Evolutionary conservation across 306 rosid genomes (phyloP).

Genomic region (Leucaena leucocephala): DNA sequence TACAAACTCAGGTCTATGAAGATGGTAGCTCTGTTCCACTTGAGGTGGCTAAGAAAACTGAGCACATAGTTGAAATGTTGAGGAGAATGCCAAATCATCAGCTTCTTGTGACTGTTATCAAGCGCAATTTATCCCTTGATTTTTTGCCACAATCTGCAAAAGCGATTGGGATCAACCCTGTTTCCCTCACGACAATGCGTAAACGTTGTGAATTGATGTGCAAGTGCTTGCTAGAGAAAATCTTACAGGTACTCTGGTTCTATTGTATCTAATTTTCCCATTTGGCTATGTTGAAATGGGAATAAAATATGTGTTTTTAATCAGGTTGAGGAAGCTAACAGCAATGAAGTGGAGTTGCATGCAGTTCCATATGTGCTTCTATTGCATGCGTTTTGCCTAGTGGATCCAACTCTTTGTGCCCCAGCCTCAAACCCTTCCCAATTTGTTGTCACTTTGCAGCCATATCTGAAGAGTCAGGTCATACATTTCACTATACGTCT

Average conservation of each 20-base stretch:
- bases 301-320: constrained; percentile 29
- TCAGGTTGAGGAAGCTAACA: constrained; percentile 89
- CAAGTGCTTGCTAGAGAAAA: constrained; percentile 93
- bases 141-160: constrained; percentile 94
- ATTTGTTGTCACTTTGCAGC: constrained; percentile 95
- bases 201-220: constrained; percentile 98
- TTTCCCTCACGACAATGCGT: constrained; percentile 75
- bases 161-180: constrained; percentile 85
- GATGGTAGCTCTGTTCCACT: constrained; percentile 92
- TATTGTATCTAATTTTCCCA: constrained; percentile 25
- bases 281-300: constrained; percentile 23
- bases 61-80: constrained; percentile 93
- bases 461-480: constrained; percentile 95
- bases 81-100: constrained; percentile 85
- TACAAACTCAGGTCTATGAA: constrained; percentile 69
- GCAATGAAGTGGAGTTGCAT: constrained; percentile 65
- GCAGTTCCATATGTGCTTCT: constrained; percentile 87
- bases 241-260: constrained; percentile 68
- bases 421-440: constrained; percentile 93
- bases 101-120: constrained; percentile 82
- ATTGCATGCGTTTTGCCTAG: constrained; percentile 94
- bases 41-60: constrained; percentile 84
- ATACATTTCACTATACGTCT: neutral
- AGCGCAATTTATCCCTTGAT: constrained; percentile 93
- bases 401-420: constrained; percentile 90